Evolutionary conservation across 805 yeast genomes (phyloP), one percentile per base, ranked within the genome.

Genomic region (Metschnikowia rubicola): DNA sequence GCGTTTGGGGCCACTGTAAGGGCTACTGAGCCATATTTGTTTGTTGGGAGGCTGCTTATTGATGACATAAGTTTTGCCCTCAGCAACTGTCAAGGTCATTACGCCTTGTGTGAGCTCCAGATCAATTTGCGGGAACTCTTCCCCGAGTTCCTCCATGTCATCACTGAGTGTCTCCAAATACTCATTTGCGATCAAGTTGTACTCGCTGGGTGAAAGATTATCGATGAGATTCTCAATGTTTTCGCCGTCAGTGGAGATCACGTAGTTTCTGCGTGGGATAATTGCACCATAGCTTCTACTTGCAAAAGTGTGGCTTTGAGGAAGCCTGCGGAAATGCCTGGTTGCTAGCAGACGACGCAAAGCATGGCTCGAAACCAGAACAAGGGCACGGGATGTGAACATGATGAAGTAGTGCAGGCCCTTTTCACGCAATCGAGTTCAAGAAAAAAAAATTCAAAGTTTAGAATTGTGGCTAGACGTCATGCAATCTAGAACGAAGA

Each of bases 21-120:
- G 99, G 37, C 96, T 86, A 49, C 95, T 81, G 44, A 92, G 75
- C 99, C 99, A 94, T 30, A 94, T 85, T 65, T 94, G 99, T 67
- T 88, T 86, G 68, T 90, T 94, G 3, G 99, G 97, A 1, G 99
- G 99, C 67, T 94, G 98, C 62, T 90, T 92, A 71, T 94, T 94
- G 61, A 94, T 84, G 29, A 94, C 96, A 62, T 94, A 94, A 0
- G 91, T 79, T 1, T 97, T 98, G 13, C 73, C 71, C 1, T 82
- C 78, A 3, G 92, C 88, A 13, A 87, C 58, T 7, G 74, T 79
- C 47, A 94, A 64, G 1, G 92, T 83, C 67, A 94, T 66, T 8
- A 94, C 97, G 8, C 99, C 99, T 54, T 86, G 92, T 56, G 87
- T 70, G 60, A 86, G 77, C 67, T 94, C 89, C 48, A 84, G 77